phyloP scores from a whole-genome alignment of 2,329 filamentous ascomycete species.

The Bipolaris victoriae region DNA sequence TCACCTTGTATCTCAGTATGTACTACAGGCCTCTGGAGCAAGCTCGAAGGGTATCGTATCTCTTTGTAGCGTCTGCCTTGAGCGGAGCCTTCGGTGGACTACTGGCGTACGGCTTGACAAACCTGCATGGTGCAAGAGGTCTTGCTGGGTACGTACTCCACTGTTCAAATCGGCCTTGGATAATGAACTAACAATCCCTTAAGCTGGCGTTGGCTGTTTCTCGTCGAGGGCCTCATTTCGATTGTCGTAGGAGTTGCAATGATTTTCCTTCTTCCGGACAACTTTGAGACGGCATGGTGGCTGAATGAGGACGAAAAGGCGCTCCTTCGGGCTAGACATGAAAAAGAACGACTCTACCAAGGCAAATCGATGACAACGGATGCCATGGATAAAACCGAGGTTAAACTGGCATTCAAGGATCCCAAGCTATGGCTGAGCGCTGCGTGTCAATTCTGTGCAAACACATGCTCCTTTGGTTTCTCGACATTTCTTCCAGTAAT shows the following conservation, averaged over 20 bases:
- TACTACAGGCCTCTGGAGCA: conserved; percentile 49
- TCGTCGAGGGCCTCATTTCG: conserved; percentile 63
- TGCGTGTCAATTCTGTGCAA: conserved; percentile 54
- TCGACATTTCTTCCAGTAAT: conserved; percentile 33
- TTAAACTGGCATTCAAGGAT: conserved; percentile 75
- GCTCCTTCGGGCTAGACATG: conserved; percentile 59
- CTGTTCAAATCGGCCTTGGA: not conserved
- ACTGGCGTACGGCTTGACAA: conserved; percentile 51
- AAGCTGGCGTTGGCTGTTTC: conserved; percentile 56
- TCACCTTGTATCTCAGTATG: conserved; percentile 28
- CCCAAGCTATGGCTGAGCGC: conserved; percentile 62
- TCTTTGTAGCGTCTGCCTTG: conserved; percentile 58
- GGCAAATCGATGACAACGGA: conserved; percentile 72
- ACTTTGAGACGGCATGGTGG: conserved; percentile 55
- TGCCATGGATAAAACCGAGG: conserved; percentile 85
- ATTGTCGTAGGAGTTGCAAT: conserved; percentile 55
- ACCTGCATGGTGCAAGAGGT: conserved; percentile 16
- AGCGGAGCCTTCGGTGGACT: conserved; percentile 63
- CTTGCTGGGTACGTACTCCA: conserved; percentile 6
- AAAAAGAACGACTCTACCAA: conserved; percentile 53
- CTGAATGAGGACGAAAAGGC: conserved; percentile 58
- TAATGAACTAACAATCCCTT: not conserved
- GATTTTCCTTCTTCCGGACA: conserved; percentile 58
- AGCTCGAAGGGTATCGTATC: conserved; percentile 58
- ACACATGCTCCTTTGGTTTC: conserved; percentile 26